These are phyloP conservation scores for Pythium monospermum DNA, from an alignment of 352 stramenopile species.

Conservation along the genomic window DNA sequence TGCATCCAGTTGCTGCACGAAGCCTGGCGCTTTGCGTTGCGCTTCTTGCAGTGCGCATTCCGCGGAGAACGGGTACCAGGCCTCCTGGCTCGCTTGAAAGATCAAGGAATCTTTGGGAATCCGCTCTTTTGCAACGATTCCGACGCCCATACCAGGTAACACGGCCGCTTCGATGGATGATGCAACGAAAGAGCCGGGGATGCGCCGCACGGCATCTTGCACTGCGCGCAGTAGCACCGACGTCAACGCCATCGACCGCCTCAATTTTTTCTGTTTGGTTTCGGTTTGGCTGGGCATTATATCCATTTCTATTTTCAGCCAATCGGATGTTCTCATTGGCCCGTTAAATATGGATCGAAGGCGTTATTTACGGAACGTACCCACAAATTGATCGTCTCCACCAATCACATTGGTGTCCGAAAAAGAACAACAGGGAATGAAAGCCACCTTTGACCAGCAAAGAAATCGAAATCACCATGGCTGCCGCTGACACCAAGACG, in stretches of 20 bases:
- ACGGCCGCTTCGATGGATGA: conserved; percentile 41
- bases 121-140: conserved; percentile 42
- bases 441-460: too few relatives aligned
- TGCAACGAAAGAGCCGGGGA: conserved; percentile 45
- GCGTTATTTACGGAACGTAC: conserved; percentile 14
- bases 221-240: conserved; percentile 55
- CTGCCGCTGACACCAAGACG: conserved; percentile 54
- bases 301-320: conserved; percentile 4
- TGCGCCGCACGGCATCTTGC: conserved; percentile 45
- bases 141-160: conserved; percentile 57
- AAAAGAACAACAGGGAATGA: too few relatives aligned
- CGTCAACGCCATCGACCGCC: too few relatives aligned
- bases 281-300: neutral
- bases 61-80: conserved; percentile 76
- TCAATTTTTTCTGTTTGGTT: too few relatives aligned
- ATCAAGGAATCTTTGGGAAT: conserved; percentile 61
- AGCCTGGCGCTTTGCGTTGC: conserved; percentile 54
- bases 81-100: conserved; percentile 48
- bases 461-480: conserved; percentile 1
- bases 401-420: too few relatives aligned
- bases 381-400: conserved; percentile 9
- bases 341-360: conserved; percentile 6
- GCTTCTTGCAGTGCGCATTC: conserved; percentile 55
- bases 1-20: conserved; percentile 51
- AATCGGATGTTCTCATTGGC: neutral